A percentile compares a stretch with the other conserved stretches of the same genome.
These are phyloP conservation scores for Mycena crocata DNA, from an alignment of 768 basidiomycete species.

Conservation along the genomic window DNA sequence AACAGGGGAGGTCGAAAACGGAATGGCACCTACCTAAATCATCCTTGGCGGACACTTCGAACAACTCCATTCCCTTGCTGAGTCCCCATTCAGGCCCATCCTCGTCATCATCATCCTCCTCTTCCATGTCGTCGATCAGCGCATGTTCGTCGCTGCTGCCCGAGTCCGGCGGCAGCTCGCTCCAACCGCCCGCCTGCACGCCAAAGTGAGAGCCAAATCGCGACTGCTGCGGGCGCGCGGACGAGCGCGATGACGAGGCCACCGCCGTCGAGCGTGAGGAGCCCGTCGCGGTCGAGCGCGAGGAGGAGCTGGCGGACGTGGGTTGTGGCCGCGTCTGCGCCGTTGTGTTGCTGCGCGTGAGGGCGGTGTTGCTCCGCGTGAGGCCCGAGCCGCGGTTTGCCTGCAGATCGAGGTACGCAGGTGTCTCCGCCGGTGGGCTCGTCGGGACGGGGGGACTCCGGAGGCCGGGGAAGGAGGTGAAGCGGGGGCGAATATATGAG, in stretches of 20 bases:
- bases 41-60: constrained; percentile 93
- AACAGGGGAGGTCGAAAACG: too few species aligned
- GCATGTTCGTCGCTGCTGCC: constrained; percentile 78
- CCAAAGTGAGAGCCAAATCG: constrained; percentile 70
- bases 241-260: too few species aligned
- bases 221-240: constrained; percentile 62
- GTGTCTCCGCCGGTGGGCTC: constrained; percentile 63
- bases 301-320: constrained; percentile 56
- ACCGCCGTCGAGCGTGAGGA: constrained; percentile 57
- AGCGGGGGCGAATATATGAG: constrained; percentile 82
- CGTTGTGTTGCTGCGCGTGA: constrained; percentile 61
- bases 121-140: too few species aligned
- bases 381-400: constrained; percentile 40
- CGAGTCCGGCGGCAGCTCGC: constrained; percentile 66
- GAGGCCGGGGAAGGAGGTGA: constrained; percentile 76
- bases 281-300: constrained; percentile 59
- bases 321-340: constrained; percentile 55
- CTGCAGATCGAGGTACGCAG: constrained; percentile 73
- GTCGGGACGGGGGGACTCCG: constrained; percentile 69
- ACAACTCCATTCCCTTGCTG: constrained; percentile 86
- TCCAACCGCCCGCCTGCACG: constrained; percentile 60
- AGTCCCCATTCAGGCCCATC: constrained; percentile 80
- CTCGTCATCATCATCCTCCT: constrained; percentile 57
- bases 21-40: constrained; percentile 72
- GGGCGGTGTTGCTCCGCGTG: constrained; percentile 60